Evolutionary conservation across 176 grass and related monocot genomes (phyloP).

Genomic region (Phoenix roebelenii): DNA sequence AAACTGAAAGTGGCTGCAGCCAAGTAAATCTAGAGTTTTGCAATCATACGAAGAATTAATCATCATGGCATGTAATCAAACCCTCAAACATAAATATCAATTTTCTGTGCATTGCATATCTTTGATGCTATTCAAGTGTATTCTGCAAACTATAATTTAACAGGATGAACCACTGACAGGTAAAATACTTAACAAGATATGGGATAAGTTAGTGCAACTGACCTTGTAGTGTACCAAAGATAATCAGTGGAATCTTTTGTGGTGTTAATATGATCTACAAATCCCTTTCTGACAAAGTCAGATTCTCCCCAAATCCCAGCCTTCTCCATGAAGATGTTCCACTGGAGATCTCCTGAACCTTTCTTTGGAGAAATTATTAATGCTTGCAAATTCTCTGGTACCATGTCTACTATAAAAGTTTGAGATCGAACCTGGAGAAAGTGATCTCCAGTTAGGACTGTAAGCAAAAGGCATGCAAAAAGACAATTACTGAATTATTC

Average conservation of each 20-base stretch:
- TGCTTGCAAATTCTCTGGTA: slow-evolving; percentile 44
- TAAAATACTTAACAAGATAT: neutral
- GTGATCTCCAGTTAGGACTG: neutral
- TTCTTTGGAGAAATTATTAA: slow-evolving; percentile 3
- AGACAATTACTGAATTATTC: too few species aligned
- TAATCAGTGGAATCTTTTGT: slow-evolving; percentile 98
- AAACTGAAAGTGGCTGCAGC: too few species aligned
- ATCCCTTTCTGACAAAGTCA: slow-evolving; percentile 46
- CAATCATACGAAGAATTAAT: too few species aligned
- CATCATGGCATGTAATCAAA: too few species aligned
- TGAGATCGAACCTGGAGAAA: slow-evolving; percentile 57
- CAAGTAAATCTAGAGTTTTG: too few species aligned
- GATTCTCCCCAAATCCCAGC: slow-evolving; percentile 60
- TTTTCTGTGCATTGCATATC: too few species aligned
- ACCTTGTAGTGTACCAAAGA: slow-evolving; percentile 96
- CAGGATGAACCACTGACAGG: neutral
- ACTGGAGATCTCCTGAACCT: slow-evolving; percentile 16
- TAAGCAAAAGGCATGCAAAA: too few species aligned
- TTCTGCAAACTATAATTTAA: too few species aligned
- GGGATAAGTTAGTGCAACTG: neutral
- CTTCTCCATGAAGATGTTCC: slow-evolving; percentile 71
- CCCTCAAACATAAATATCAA: too few species aligned
- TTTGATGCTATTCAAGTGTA: too few species aligned
- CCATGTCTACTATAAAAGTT: slow-evolving; percentile 58
- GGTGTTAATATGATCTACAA: slow-evolving; percentile 95